Percentiles rank a stretch among this genome's conserved stretches.
Evolutionary conservation across 73 alveolate genomes (phyloP).

Genomic region (Tetrahymena elliotti): DNA sequence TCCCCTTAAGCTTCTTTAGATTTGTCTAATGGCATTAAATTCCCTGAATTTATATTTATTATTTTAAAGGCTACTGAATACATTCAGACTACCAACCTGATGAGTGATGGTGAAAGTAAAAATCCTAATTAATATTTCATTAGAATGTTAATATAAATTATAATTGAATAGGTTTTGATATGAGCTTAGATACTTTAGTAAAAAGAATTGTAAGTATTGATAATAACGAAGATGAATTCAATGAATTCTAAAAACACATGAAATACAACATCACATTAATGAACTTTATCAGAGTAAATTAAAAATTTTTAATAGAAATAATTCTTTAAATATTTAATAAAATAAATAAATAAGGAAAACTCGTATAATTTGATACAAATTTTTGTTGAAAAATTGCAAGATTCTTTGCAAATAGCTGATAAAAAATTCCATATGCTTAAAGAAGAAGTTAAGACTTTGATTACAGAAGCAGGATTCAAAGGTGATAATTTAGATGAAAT

Average conservation of each 20-base stretch:
- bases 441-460: slow-evolving; percentile 24
- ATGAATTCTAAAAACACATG: slow-evolving; percentile 39
- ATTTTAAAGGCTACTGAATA: slow-evolving; percentile 17
- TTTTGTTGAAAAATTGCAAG: slow-evolving; percentile 3
- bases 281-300: slow-evolving; percentile 34
- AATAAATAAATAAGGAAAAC: slow-evolving; percentile 10
- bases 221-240: slow-evolving; percentile 19
- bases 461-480: slow-evolving; percentile 31
- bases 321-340: too few relatives aligned
- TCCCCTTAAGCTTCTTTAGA: slow-evolving; percentile 5
- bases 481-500: slow-evolving; percentile 39
- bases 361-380: neutral
- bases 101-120: slow-evolving; percentile 36
- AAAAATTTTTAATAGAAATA: too few relatives aligned
- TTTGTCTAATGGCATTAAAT: slow-evolving; percentile 4
- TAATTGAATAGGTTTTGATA: neutral
- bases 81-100: slow-evolving; percentile 15
- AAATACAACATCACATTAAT: slow-evolving; percentile 11
- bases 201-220: slow-evolving; percentile 14
- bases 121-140: neutral
- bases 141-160: too few relatives aligned
- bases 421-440: slow-evolving; percentile 13
- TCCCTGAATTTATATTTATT: slow-evolving; percentile 29
- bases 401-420: neutral
- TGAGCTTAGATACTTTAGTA: slow-evolving; percentile 1